Evolutionary conservation across 2,329 filamentous ascomycete species (phyloP).

Genomic region (Colletotrichum paranaense): DNA sequence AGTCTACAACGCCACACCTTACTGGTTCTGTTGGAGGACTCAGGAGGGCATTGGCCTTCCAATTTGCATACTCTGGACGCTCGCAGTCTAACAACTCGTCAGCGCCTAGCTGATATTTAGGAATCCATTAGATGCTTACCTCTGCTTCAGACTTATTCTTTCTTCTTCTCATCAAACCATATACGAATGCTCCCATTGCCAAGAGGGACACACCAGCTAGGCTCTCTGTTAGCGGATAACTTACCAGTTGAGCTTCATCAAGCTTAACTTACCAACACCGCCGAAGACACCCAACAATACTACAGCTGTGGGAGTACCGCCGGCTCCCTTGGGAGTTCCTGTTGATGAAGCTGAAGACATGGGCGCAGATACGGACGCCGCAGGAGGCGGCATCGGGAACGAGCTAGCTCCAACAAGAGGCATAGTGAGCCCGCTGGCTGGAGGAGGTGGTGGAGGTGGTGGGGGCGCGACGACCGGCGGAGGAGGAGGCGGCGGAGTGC

Average conservation of each 20-base stretch:
- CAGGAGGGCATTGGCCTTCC: slow-evolving; percentile 29
- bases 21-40: not conserved
- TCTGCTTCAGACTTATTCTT: slow-evolving; percentile 11
- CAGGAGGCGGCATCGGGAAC: slow-evolving; percentile 3
- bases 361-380: not conserved
- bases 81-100: not conserved
- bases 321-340: slow-evolving; percentile 1
- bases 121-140: not conserved
- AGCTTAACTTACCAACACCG: slow-evolving; percentile 20
- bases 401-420: not conserved
- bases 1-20: not conserved
- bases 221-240: not conserved
- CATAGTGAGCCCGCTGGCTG: not conserved
- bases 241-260: not conserved
- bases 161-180: slow-evolving; percentile 21
- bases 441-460: not conserved
- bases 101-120: not conserved
- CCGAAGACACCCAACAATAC: slow-evolving; percentile 29
- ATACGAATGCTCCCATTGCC: slow-evolving; percentile 30
- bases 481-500: not conserved
- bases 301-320: slow-evolving; percentile 26
- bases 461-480: not conserved
- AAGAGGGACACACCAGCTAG: slow-evolving; percentile 28
- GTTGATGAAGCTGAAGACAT: slow-evolving; percentile 17
- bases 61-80: slow-evolving; percentile 25